Percentiles rank a stretch among this genome's conserved stretches.
These are phyloP conservation scores for Fusarium nurragi DNA, from an alignment of 2,329 filamentous ascomycete species.

Conservation along the genomic window DNA sequence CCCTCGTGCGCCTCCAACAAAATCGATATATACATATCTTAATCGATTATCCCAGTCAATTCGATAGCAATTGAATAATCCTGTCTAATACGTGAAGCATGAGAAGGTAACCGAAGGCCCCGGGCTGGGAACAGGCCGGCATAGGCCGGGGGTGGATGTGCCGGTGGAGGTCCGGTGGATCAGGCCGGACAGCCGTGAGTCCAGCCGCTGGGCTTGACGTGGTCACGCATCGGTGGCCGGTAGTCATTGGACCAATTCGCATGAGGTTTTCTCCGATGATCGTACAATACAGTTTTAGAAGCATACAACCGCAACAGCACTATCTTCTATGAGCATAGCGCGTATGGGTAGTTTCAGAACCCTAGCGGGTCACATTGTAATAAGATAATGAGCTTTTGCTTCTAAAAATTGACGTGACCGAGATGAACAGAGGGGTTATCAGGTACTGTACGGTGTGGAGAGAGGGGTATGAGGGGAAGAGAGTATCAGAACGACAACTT, in stretches of 20 bases:
- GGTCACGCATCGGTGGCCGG: conserved; percentile 40
- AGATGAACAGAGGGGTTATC: conserved; percentile 4
- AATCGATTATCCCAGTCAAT: background rate
- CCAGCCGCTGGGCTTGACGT: conserved; percentile 42
- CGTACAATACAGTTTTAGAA: conserved; percentile 1
- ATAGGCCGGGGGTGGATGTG: conserved; percentile 33
- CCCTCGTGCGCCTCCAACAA: background rate
- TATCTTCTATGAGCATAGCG: conserved; percentile 7
- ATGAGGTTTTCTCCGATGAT: conserved; percentile 38
- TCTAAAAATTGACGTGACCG: background rate
- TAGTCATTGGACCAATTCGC: conserved; percentile 35
- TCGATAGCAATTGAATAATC: conserved; percentile 3
- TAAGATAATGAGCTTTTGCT: background rate
- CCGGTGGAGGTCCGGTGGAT: conserved; percentile 38
- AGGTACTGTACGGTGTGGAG: background rate
- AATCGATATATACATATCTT: background rate
- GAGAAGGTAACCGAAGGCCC: conserved; percentile 24
- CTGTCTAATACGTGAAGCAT: conserved; percentile 18
- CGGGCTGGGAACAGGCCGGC: conserved; percentile 18
- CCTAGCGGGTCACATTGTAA: conserved; percentile 1
- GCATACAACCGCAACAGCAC: background rate
- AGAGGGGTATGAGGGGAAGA: conserved; percentile 22
- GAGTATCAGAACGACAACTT: conserved; percentile 18
- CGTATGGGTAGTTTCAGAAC: background rate
- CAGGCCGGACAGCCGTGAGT: conserved; percentile 34